phyloP scores from a whole-genome alignment of 2,329 filamentous ascomycete species.

The Paracoccidioides brasiliensis region DNA sequence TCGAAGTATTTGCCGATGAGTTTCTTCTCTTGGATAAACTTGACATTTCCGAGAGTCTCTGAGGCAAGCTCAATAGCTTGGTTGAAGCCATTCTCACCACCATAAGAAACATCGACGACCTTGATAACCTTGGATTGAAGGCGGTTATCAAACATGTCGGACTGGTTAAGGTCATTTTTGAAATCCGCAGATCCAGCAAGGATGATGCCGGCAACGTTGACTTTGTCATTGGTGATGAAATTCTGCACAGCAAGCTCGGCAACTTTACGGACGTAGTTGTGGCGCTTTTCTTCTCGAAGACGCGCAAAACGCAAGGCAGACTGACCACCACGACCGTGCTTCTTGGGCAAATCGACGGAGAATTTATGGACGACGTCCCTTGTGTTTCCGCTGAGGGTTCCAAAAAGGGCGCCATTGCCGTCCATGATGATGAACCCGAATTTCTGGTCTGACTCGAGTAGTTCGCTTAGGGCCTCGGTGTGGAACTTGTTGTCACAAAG shows the following conservation, averaged over 20 bases:
- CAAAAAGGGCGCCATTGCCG: constrained; percentile 94
- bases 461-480: constrained; percentile 89
- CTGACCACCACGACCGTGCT: constrained; percentile 99
- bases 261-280: constrained; percentile 99
- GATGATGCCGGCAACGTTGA: constrained; percentile 91
- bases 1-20: constrained; percentile 98
- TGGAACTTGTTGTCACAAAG: constrained; percentile 99
- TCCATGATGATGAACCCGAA: constrained; percentile 99
- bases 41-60: constrained; percentile 96
- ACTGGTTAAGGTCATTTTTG: constrained; percentile 97
- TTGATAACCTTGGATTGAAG: constrained; percentile 95
- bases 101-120: constrained; percentile 96
- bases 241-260: constrained; percentile 96
- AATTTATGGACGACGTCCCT: constrained; percentile 97
- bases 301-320: constrained; percentile 98
- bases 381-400: constrained; percentile 92
- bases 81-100: constrained; percentile 99
- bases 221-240: constrained; percentile 96
- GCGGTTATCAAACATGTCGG: constrained; percentile 91
- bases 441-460: constrained; percentile 97
- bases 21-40: constrained; percentile 99
- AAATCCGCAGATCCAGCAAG: constrained; percentile 96
- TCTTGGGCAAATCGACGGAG: constrained; percentile 96
- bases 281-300: constrained; percentile 97
- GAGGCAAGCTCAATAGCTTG: constrained; percentile 92